phyloP scores from a whole-genome alignment of 2,329 filamentous ascomycete species.

The Fusarium ramigenum region DNA sequence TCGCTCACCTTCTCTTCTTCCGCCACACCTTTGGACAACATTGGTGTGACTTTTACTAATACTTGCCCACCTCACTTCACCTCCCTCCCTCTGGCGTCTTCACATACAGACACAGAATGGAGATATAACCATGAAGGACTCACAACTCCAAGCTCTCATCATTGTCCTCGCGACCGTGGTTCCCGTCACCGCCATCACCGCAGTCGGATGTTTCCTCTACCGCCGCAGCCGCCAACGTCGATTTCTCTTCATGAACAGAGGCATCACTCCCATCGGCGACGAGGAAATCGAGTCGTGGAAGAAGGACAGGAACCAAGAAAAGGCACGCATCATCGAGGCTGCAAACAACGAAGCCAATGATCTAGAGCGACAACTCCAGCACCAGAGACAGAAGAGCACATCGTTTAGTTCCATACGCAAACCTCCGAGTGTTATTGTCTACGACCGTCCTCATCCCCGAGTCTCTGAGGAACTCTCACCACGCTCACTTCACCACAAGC shows the following conservation, averaged over 20 bases:
- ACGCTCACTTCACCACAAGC: slow-evolving; percentile 48
- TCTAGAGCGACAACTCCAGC: slow-evolving; percentile 19
- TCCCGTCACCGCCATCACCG: slow-evolving; percentile 51
- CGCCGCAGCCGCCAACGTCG: slow-evolving; percentile 52
- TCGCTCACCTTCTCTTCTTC: slow-evolving; percentile 14
- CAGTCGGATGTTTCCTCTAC: slow-evolving; percentile 49
- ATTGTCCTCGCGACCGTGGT: slow-evolving; percentile 64
- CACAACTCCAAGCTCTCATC: slow-evolving; percentile 54
- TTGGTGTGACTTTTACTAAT: not conserved
- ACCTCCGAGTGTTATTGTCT: slow-evolving; percentile 64
- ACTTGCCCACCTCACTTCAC: not conserved
- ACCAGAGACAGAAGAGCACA: slow-evolving; percentile 42
- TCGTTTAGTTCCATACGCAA: slow-evolving; percentile 53
- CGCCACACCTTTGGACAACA: slow-evolving; percentile 1
- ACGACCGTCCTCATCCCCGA: slow-evolving; percentile 50
- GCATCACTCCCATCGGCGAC: slow-evolving; percentile 70
- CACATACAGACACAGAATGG: slow-evolving; percentile 31
- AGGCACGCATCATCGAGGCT: slow-evolving; percentile 42
- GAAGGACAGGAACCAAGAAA: slow-evolving; percentile 48
- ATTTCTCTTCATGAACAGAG: slow-evolving; percentile 59
- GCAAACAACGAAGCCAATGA: slow-evolving; percentile 8
- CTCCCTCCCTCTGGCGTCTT: not conserved
- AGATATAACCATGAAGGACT: slow-evolving; percentile 38
- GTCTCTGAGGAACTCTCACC: slow-evolving; percentile 45
- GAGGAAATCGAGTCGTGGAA: slow-evolving; percentile 75